Conservation (phyloP, 768 basidiomycete genomes). For the Mrakia blollopis region DNA sequence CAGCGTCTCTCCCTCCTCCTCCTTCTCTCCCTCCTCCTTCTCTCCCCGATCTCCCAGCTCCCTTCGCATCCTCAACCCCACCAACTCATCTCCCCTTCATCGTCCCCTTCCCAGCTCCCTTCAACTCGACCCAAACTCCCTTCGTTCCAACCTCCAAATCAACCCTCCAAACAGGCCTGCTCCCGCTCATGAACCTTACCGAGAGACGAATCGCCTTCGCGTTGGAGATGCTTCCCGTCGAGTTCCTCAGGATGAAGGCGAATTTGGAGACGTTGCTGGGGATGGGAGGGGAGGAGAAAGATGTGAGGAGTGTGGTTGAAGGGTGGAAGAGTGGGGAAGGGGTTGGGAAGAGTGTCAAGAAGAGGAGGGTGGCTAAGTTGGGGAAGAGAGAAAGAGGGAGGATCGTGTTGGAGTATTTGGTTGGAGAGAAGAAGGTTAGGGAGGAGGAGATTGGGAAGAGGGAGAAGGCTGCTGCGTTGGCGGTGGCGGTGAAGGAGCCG, state of each 20-base stretch:
- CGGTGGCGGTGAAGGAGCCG: too few species aligned
- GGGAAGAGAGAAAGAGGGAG: neutral
- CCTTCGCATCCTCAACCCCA: neutral
- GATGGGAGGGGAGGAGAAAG: neutral
- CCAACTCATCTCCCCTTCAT: slow-evolving; percentile 2
- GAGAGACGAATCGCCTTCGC: slow-evolving; percentile 1
- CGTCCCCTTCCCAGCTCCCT: slow-evolving; percentile 4
- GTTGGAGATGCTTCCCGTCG: slow-evolving; percentile 1
- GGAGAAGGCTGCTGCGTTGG: neutral
- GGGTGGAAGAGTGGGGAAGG: neutral
- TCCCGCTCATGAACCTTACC: neutral
- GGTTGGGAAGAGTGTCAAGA: neutral
- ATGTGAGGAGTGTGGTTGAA: neutral
- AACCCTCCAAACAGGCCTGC: slow-evolving; percentile 3
- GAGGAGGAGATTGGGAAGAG: neutral
- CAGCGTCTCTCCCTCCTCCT: neutral
- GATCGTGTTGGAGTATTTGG: neutral
- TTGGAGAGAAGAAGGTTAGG: neutral
- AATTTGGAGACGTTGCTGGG: neutral
- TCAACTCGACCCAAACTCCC: neutral
- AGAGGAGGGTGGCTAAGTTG: neutral
- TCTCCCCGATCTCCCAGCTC: neutral
- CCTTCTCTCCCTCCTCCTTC: neutral
- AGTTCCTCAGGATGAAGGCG: neutral
- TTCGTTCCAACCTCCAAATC: neutral